Percentiles rank a stretch among this genome's conserved stretches.
Conservation (phyloP, 2,329 filamentous ascomycete species). For the Fusarium drepaniforme region DNA sequence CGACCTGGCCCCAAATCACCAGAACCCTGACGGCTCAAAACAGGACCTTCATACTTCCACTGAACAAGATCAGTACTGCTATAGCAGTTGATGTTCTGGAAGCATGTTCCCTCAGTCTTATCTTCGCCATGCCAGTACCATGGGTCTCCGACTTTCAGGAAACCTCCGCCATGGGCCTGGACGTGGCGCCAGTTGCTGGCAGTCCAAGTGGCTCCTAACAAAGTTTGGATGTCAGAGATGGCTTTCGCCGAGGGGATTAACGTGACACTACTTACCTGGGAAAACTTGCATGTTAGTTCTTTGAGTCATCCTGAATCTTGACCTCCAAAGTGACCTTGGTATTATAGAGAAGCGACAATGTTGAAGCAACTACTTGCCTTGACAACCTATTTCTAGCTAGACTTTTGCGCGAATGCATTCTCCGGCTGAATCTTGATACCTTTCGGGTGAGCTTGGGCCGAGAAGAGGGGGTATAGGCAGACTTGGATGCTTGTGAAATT, state of each 20-base stretch:
- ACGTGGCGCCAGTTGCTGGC: background rate
- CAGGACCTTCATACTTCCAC: slow-evolving; percentile 70
- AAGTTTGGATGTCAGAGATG: background rate
- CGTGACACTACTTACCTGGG: background rate
- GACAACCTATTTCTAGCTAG: background rate
- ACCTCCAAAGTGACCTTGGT: background rate
- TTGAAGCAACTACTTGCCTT: background rate
- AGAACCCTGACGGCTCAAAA: slow-evolving; percentile 62
- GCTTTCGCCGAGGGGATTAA: background rate
- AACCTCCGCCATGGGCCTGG: background rate
- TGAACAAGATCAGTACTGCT: slow-evolving; percentile 70
- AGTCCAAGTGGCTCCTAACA: background rate
- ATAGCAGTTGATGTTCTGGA: slow-evolving; percentile 76
- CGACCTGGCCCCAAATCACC: slow-evolving; percentile 71
- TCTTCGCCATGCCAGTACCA: slow-evolving; percentile 66
- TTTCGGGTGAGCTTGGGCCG: background rate
- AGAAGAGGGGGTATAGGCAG: background rate
- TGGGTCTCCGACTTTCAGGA: background rate
- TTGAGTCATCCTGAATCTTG: background rate
- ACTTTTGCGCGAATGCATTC: no score
- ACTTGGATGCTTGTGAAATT: background rate
- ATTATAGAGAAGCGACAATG: background rate
- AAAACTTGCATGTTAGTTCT: background rate
- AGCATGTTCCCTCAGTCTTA: slow-evolving; percentile 69
- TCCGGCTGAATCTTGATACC: background rate